Conservation (phyloP, 169 alveolate species). For the Eimeria sp. region DNA sequence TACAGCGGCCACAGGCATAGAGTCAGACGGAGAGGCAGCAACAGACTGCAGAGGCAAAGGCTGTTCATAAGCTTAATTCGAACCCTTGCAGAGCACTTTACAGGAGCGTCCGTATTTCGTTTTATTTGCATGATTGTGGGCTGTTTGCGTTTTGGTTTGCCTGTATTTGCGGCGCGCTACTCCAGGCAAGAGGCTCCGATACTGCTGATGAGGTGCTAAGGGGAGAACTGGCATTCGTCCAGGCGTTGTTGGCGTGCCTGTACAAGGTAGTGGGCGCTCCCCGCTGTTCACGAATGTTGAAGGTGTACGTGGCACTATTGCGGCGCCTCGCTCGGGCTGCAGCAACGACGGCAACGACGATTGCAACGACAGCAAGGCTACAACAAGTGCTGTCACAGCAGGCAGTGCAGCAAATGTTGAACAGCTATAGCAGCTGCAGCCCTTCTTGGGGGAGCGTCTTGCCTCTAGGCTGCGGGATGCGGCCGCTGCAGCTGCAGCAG, state of each 20-base stretch:
- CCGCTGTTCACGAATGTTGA: constrained; percentile 4
- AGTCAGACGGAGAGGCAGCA: not conserved
- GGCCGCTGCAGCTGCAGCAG: constrained; percentile 47
- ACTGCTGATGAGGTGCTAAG: not conserved
- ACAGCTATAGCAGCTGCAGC: constrained; percentile 27
- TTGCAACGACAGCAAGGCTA: constrained; percentile 11
- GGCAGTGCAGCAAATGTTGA: constrained; percentile 21
- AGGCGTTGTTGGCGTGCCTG: constrained; percentile 26
- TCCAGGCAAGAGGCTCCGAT: constrained; percentile 38
- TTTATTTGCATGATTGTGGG: not conserved
- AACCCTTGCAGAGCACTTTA: not conserved
- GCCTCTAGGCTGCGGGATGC: constrained; percentile 43
- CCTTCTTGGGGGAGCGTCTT: constrained; percentile 42
- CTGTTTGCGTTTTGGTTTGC: not conserved
- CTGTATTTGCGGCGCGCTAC: not conserved
- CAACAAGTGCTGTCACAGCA: constrained; percentile 49
- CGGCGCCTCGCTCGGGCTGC: constrained; percentile 63
- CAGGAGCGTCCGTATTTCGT: not conserved
- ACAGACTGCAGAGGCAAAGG: not conserved
- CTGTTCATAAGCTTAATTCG: not conserved
- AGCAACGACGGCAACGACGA: constrained; percentile 29
- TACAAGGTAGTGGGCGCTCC: constrained; percentile 48
- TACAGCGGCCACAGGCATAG: not conserved
- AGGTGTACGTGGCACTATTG: constrained; percentile 51
- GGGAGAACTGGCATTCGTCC: constrained; percentile 37